These are phyloP conservation scores for Botryotinia calthae DNA, from an alignment of 2,329 filamentous ascomycete genomes.

Conservation along the genomic window DNA sequence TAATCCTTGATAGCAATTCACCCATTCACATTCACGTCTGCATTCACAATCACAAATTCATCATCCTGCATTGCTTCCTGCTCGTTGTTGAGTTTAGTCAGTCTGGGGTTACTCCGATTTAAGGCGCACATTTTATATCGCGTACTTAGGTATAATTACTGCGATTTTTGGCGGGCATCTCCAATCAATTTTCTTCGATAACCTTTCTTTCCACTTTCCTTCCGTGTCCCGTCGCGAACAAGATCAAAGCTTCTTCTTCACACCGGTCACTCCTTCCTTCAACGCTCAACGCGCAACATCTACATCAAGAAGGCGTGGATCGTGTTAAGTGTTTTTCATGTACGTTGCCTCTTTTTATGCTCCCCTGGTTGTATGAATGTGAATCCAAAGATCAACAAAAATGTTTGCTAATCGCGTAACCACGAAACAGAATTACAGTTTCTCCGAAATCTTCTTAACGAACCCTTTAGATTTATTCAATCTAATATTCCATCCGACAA, in stretches of 20 bases:
- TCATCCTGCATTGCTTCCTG: conserved; percentile 13
- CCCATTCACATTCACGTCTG: neutral
- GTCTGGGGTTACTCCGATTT: conserved; percentile 6
- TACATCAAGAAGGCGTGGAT: conserved; percentile 4
- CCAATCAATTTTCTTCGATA: neutral
- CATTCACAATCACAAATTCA: conserved; percentile 9
- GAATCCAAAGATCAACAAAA: neutral
- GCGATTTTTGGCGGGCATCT: neutral
- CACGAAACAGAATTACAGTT: conserved; percentile 18
- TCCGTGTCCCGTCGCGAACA: conserved; percentile 17
- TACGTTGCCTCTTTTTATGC: neutral
- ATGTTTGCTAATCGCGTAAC: conserved; percentile 12
- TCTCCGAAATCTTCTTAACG: neutral
- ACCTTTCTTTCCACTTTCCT: conserved; percentile 8
- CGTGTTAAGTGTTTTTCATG: conserved; percentile 6
- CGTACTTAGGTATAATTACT: neutral
- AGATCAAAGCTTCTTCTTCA: conserved; percentile 7
- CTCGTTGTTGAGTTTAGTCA: neutral
- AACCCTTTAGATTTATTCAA: neutral
- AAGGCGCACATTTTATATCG: neutral
- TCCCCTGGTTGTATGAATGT: neutral
- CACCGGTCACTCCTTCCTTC: neutral
- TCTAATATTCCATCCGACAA: neutral
- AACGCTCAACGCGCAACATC: conserved; percentile 3
- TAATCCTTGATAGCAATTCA: conserved; percentile 8